Percentiles rank a stretch among this genome's conserved stretches.
phyloP scores from a whole-genome alignment of 1,139 yeast genomes.

The Candida sanyaensis region DNA sequence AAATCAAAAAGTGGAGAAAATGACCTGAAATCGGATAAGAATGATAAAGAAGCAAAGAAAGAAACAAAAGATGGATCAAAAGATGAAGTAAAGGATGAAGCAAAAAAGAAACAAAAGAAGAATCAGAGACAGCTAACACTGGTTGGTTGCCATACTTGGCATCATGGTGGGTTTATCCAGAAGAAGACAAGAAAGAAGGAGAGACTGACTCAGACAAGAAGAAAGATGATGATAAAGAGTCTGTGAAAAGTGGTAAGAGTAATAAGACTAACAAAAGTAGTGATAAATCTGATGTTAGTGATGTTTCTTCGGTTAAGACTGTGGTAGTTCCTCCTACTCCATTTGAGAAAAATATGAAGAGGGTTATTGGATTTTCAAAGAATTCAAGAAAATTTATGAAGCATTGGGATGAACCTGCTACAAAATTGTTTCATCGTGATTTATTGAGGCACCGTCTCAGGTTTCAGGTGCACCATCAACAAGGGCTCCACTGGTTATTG shows the following conservation, averaged over 20 bases:
- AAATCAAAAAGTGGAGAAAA: not conserved
- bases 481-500: not conserved
- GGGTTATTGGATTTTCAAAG: conserved; percentile 22
- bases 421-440: conserved; percentile 19
- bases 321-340: conserved; percentile 2
- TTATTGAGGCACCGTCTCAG: not conserved
- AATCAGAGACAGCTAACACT: not conserved
- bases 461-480: not conserved
- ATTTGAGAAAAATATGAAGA: conserved; percentile 13
- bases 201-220: not conserved
- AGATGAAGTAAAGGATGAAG: not conserved
- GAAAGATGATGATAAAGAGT: not conserved
- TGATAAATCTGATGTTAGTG: not conserved
- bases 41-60: not conserved
- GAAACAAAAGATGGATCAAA: not conserved
- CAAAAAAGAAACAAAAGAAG: not conserved
- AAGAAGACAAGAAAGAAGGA: conserved; percentile 11
- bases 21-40: not conserved
- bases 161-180: conserved; percentile 1
- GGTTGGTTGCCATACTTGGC: conserved; percentile 2
- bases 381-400: conserved; percentile 24
- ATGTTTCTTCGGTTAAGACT: not conserved
- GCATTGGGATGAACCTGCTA: conserved; percentile 41
- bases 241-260: conserved; percentile 1
- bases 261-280: not conserved